Percentiles rank a stretch among this genome's conserved stretches.
phyloP scores from a whole-genome alignment of 108 stramenopile genomes.

The Nitzschia sp. region DNA sequence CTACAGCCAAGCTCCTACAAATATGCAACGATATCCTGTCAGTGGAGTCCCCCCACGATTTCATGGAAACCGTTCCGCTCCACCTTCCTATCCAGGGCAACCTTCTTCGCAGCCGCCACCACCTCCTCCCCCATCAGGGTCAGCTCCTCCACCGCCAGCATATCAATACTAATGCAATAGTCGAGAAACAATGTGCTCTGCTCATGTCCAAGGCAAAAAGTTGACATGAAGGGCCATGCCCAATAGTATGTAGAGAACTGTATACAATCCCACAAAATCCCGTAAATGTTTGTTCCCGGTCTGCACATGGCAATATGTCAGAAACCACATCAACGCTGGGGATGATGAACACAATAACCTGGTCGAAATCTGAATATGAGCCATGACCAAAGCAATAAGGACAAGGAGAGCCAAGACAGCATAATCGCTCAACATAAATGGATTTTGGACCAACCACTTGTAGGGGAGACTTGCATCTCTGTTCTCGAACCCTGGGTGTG shows the following conservation, averaged over 20 bases:
- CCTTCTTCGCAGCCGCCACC: conserved; percentile 16
- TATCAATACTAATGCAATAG: conserved; percentile 27
- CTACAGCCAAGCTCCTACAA: neutral
- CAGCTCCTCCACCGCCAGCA: conserved; percentile 32
- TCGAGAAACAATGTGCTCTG: neutral
- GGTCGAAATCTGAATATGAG: conserved; percentile 86
- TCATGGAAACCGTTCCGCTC: no score
- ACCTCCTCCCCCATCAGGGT: conserved; percentile 30
- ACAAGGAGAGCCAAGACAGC: conserved; percentile 63
- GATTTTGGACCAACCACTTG: conserved; percentile 19
- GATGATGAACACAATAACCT: conserved; percentile 80
- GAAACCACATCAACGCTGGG: conserved; percentile 77
- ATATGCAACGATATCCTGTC: neutral
- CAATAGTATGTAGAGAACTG: conserved; percentile 59
- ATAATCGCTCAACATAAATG: conserved; percentile 59
- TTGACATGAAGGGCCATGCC: conserved; percentile 75
- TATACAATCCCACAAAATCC: conserved; percentile 42
- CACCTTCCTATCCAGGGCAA: no score
- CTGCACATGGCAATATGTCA: conserved; percentile 25
- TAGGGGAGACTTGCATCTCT: neutral
- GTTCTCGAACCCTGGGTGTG: neutral
- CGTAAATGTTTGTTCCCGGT: neutral
- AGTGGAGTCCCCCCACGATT: no score
- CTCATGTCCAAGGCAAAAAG: conserved; percentile 68
- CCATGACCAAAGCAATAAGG: conserved; percentile 60